Base-by-base conservation (phyloP, 768 basidiomycete genomes). In the Fistulinella prunicolor region DNA sequence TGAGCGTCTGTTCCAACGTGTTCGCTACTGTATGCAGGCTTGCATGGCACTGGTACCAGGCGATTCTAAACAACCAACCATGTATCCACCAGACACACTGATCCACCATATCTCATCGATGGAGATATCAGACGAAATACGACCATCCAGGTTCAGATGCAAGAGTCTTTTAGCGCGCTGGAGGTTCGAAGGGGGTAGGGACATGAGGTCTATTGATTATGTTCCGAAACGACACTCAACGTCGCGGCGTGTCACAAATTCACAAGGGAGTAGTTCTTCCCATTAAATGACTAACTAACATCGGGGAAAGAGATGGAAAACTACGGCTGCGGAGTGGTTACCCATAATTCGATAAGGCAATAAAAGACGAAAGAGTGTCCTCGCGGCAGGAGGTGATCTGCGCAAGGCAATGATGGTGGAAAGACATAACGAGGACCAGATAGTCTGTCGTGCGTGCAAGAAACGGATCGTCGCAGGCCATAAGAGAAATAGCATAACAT, bases 381-480 rank as follows among this genome's bases (percentile, higher is more conserved):
- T 56, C 35, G 51, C 42, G 50, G 56, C 46, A 54, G 47, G 49
- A 41, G 42, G 42, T 51, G 38, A 45, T 44, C 48, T 51, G 59
- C 59, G 63, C 66, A 65, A 61, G 61, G 61, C 61, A 52, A 59
- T 34, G 50, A 45, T 28, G 28, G 29, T 52, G 44, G 42, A 55
- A 55, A 50, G 59, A 60, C 56, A 64, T 57, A 55, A 50, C 54
- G 62, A 64, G 47, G 47, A 64, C 59, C 58, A 64, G 58, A 62
- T 64, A 65, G 68, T 64, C 57, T 65, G 66, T 68, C 66, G 58
- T 68, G 58, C 58, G 55, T 70, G 68, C 55, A 57, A 48, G 55
- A 64, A 51, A 51, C 30, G 38, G 55, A 59, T 67, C 66, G 60
- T 67, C 51, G 55, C 54, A 59, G 58, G 68, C 64, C 66, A 59